Base-by-base conservation (phyloP, 441 rosid genomes). In the Flueggea neowawraea region DNA sequence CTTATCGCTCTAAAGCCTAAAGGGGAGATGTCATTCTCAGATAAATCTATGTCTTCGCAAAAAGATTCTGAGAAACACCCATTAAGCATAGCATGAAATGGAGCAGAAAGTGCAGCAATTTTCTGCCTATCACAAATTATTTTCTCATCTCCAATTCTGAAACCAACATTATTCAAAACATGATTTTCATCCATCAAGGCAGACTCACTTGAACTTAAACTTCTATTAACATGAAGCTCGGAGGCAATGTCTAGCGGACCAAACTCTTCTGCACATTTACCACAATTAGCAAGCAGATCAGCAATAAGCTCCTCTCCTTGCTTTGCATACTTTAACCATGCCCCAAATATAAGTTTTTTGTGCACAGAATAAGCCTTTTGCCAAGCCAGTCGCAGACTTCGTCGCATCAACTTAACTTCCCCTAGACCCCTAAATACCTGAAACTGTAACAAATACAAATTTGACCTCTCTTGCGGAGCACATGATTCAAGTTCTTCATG, bases 401-500 rank as follows among this genome's bases (percentile, higher is more conserved):
- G 84, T 60, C 84, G 80, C 92, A 85, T 84, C 68, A 91, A 69
- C 69, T 89, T 95, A 64, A 83, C 75, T 80, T 95, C 99, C 54
- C 98, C 95, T 57, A 95, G 88, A 54, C 99, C 99, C 75, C 80
- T 83, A 79, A 91, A 95, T 66, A 95, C 85, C 80, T 95, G 96
- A 72, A 82, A 91, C 73, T 91, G 93, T 55, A 84, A 69, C 63
- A 89, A 74, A 79, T 86, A 91, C 63, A 95, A 90, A 71, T 51
- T 77, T 10, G 97, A 82, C 73, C 86, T 85, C 69, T 85, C 92
- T 54, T 80, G 72, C 0, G 78, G 76, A 65, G 83, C 59, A 61
- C 98, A 95, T 10, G 87, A 82, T 74, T 95, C 99, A 6, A 95
- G 96, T 63, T 89, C 97, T 78, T 95, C 98, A 63, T 91, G 99